These are phyloP conservation scores for Annona squamosa DNA, from an alignment of 164 flowering plant species.

Conservation along the genomic window DNA sequence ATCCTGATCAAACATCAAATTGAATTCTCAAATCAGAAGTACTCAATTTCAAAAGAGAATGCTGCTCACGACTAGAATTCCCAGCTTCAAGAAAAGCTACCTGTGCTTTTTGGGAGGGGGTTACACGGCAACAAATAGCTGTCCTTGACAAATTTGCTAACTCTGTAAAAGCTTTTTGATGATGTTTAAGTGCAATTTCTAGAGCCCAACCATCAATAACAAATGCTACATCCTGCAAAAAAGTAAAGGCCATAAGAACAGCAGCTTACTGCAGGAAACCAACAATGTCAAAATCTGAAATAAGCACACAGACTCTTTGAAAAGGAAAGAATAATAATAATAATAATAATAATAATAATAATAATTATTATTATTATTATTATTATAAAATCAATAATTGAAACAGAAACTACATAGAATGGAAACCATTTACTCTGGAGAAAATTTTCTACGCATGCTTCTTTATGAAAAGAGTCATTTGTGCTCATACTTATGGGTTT, in stretches of 20 bases:
- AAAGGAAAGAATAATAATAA: not conserved
- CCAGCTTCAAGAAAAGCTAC: conserved; percentile 24
- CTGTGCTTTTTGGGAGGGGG: conserved; percentile 99
- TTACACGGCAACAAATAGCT: conserved; percentile 97
- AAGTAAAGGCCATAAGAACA: not conserved
- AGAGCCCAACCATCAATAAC: conserved; percentile 99
- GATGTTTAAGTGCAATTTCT: conserved; percentile 80
- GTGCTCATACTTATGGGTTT: too few relatives aligned
- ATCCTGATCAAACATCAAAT: not conserved
- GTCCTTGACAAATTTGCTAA: conserved; percentile 89
- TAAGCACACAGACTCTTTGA: not conserved
- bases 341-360: too few relatives aligned
- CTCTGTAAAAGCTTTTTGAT: conserved; percentile 77
- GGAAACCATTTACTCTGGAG: too few relatives aligned
- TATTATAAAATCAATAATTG: too few relatives aligned
- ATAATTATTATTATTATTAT: too few relatives aligned
- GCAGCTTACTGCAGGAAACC: not conserved
- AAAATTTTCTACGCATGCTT: too few relatives aligned
- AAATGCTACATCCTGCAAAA: conserved; percentile 92
- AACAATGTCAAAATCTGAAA: not conserved
- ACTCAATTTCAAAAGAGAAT: too few relatives aligned
- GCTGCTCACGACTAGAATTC: too few relatives aligned
- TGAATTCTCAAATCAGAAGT: not conserved
- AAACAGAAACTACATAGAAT: too few relatives aligned
- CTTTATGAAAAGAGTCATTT: too few relatives aligned